A percentile compares a stretch with the other conserved stretches of the same genome.
These are phyloP conservation scores for Gonium pectorale DNA, from an alignment of 139 green algal species.

Conservation along the genomic window DNA sequence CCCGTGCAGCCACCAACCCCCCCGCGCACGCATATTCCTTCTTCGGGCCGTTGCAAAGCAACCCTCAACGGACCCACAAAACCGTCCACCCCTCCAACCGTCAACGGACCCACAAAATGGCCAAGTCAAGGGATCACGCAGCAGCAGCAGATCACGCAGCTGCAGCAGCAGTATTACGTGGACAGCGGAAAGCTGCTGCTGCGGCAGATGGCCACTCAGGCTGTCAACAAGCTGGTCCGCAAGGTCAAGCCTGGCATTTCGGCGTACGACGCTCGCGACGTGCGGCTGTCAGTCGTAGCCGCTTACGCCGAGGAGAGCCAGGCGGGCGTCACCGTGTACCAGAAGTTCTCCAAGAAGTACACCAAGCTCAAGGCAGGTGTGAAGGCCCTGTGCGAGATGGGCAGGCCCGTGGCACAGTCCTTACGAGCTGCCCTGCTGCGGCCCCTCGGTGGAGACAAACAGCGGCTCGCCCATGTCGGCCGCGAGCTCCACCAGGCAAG, in stretches of 20 bases:
- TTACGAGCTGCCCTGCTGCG: not conserved
- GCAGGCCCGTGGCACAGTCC: not conserved
- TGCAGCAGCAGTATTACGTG: not conserved
- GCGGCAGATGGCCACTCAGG: constrained; percentile 1
- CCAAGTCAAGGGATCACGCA: no score
- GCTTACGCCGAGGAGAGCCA: not conserved
- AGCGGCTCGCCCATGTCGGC: not conserved
- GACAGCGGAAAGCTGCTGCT: not conserved
- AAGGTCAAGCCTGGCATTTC: not conserved
- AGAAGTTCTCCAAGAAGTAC: not conserved
- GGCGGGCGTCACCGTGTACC: not conserved
- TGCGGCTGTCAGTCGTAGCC: not conserved
- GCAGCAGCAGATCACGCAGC: not conserved
- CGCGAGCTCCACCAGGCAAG: not conserved
- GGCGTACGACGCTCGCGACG: not conserved
- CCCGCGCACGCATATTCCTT: no score
- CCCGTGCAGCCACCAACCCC: no score
- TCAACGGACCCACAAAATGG: no score
- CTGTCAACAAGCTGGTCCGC: not conserved
- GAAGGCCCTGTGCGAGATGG: not conserved
- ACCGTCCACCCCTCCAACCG: no score
- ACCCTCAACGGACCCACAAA: no score
- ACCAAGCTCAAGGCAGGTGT: not conserved
- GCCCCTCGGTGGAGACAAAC: not conserved
- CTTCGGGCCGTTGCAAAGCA: no score